These are phyloP conservation scores for Citrullus amarus DNA, from an alignment of 306 rosid species.

Conservation along the genomic window DNA sequence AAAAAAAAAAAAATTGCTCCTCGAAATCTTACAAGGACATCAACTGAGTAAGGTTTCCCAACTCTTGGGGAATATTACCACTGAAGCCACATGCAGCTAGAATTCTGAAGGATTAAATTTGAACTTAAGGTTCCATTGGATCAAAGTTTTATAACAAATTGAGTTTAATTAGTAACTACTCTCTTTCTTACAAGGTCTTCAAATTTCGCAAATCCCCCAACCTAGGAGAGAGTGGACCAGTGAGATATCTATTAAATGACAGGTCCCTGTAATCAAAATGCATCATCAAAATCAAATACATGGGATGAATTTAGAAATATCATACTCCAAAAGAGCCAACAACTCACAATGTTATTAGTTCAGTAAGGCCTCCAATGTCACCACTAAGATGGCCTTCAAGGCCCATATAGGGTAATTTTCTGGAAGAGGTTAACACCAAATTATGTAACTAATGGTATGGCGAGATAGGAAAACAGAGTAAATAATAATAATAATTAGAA, in stretches of 20 bases:
- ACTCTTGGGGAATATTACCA: conserved; percentile 45
- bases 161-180: no score
- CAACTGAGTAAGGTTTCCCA: conserved; percentile 46
- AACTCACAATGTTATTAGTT: conserved; percentile 27
- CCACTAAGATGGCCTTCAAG: conserved; percentile 33
- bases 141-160: no score
- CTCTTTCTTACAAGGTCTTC: conserved; percentile 24
- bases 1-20: background rate
- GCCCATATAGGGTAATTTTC: conserved; percentile 15
- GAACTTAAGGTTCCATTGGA: no score
- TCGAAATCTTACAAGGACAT: conserved; percentile 34
- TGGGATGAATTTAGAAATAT: no score
- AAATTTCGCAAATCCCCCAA: conserved; percentile 24
- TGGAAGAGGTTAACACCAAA: no score
- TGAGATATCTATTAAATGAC: conserved; percentile 31
- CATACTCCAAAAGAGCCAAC: no score
- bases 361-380: conserved; percentile 30
- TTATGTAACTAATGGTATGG: no score
- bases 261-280: conserved; percentile 27
- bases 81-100: conserved; percentile 52
- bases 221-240: conserved; percentile 27
- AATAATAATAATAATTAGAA: no score
- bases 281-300: background rate
- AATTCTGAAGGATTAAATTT: conserved; percentile 21
- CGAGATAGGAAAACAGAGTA: no score